These are phyloP conservation scores for Pestalotiopsis sp. DNA, from an alignment of 2,329 filamentous ascomycete genomes.

Conservation along the genomic window DNA sequence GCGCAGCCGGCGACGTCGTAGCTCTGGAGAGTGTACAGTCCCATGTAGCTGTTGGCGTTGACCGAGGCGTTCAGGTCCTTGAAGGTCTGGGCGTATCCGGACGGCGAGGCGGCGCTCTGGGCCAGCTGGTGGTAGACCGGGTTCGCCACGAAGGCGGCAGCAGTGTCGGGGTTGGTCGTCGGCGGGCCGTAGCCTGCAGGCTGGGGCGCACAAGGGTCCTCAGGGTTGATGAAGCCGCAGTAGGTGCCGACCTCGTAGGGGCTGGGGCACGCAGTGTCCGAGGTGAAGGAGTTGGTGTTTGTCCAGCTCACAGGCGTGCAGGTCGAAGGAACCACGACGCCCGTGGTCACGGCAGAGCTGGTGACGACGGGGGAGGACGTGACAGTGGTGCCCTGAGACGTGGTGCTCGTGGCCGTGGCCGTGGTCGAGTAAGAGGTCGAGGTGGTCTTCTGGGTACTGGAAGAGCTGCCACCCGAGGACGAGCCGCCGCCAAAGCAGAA, in stretches of 20 bases:
- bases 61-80: slow-evolving; percentile 21
- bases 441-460: neutral
- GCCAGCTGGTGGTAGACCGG: slow-evolving; percentile 12
- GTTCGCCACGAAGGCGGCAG: slow-evolving; percentile 12
- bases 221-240: slow-evolving; percentile 39
- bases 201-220: slow-evolving; percentile 38
- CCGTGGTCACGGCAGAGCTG: neutral
- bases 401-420: neutral
- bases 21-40: slow-evolving; percentile 21
- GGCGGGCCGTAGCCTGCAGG: slow-evolving; percentile 20
- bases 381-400: neutral
- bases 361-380: slow-evolving; percentile 5
- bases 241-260: slow-evolving; percentile 33
- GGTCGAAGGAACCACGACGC: slow-evolving; percentile 11
- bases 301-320: slow-evolving; percentile 18
- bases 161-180: slow-evolving; percentile 9
- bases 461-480: neutral
- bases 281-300: slow-evolving; percentile 20
- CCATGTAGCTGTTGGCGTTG: slow-evolving; percentile 26
- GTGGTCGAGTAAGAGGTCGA: neutral
- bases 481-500: neutral
- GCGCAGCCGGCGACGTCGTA: slow-evolving; percentile 22
- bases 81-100: slow-evolving; percentile 33
- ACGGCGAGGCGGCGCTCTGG: slow-evolving; percentile 16
- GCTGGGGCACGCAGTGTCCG: slow-evolving; percentile 28